Evolutionary conservation across 192 early-diverging fungal species (phyloP).

Genomic region (Geranomyces variabilis): DNA sequence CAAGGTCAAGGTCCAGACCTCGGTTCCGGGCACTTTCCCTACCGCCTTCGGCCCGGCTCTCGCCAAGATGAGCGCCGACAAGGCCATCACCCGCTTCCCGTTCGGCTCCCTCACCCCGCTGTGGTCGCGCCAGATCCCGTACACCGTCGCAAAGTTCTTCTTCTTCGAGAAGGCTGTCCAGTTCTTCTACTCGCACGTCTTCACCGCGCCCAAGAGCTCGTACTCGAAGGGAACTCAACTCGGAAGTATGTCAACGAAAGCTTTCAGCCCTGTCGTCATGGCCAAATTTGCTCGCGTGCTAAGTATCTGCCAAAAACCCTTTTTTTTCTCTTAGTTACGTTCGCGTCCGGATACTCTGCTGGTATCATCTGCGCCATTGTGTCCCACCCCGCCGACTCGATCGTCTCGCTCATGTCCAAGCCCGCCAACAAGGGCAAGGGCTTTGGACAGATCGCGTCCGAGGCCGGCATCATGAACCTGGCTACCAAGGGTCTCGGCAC

Average conservation of each 20-base stretch:
- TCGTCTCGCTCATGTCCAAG: conserved; percentile 56
- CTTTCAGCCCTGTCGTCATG: no score
- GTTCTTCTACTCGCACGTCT: conserved; percentile 36
- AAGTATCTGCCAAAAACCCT: no score
- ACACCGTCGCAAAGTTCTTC: conserved; percentile 86
- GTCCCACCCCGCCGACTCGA: conserved; percentile 87
- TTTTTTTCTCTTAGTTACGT: conserved; percentile 54
- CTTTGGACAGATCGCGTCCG: conserved; percentile 49
- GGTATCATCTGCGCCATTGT: conserved; percentile 89
- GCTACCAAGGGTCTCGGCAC: conserved; percentile 81
- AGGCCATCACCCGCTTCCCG: conserved; percentile 60
- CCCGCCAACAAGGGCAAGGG: conserved; percentile 59
- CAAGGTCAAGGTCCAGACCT: conserved; percentile 87
- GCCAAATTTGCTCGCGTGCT: no score
- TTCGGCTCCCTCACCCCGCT: conserved; percentile 65
- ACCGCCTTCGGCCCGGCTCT: conserved; percentile 64
- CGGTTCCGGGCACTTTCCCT: conserved; percentile 71
- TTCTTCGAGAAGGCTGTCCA: conserved; percentile 70
- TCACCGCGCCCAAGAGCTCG: conserved; percentile 64
- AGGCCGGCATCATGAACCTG: conserved; percentile 45
- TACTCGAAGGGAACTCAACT: conserved; percentile 76
- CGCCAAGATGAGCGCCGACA: conserved; percentile 41
- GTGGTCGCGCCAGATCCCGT: conserved; percentile 83
- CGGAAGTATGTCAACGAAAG: conserved; percentile 42
- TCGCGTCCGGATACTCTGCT: conserved; percentile 84